Evolutionary conservation across 192 early-diverging fungal species (phyloP), one percentile per base, ranked within the genome.

Genomic region (Coemansia sp.): DNA sequence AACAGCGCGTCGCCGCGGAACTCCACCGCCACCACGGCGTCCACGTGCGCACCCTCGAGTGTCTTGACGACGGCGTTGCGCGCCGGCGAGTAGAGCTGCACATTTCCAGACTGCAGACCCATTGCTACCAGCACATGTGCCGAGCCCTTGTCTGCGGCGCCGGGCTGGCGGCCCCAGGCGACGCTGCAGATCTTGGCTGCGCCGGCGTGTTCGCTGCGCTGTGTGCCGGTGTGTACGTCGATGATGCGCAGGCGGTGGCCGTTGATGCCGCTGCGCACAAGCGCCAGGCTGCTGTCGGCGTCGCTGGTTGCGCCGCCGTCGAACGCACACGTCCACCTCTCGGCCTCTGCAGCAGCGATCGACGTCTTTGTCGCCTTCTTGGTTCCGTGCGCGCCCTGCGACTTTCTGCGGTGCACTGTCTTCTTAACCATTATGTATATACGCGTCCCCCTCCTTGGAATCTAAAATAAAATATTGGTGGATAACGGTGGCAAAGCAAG

Each of bases 81-180:
- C 4, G 78, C 73, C n/a, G 78, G 78, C 50, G 78, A 81, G 60
- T 72, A 81, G 20, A 81, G 37, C n/a, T 54, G 66, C 0, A 81
- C 50, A 1, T n/a, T 1, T 43, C 78, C 73, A 9, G 35, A 54
- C 20, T 69, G 65, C 45, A 75, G 59, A 2, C 65, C 78, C 12
- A 75, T 49, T 0, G 62, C 78, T 3, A 73, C 73, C 18, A 58
- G 29, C 1, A n/a, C 32, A 54, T 63, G 59, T 10, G 32, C 18
- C 14, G 13, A 18, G 35, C 54, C 27, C n/a, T 57, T 35, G 12
- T 41, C 47, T 4, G 38, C 38, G n/a, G 26, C 7, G 4, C 23
- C 35, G 4, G 22, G 23, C 23, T 41, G 41, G 2, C 3, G 18
- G 13, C 71, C 67, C 76, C 76, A 79, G 1, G 64, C 57, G 0